Evolutionary conservation across 768 basidiomycete species (phyloP).

Genomic region (Sarcomyxa edulis): DNA sequence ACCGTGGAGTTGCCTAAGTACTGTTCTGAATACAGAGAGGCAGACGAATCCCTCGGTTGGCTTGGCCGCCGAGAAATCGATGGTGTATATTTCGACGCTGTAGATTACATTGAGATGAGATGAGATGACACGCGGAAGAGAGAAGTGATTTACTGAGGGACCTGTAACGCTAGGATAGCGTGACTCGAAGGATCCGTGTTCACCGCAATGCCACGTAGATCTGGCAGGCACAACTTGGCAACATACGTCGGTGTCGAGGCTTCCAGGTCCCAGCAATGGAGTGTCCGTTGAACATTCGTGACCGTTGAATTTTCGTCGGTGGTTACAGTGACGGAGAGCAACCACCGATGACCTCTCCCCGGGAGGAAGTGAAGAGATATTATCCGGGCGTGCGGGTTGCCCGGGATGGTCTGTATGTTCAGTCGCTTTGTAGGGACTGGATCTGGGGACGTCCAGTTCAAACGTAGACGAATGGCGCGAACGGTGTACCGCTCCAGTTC

Average conservation of each 20-base stretch:
- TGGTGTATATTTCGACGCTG: slow-evolving; percentile 38
- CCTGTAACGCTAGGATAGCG: slow-evolving; percentile 36
- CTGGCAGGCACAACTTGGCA: slow-evolving; percentile 30
- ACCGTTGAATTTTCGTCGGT: too few species aligned
- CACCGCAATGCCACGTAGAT: slow-evolving; percentile 38
- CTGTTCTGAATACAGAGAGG: slow-evolving; percentile 22
- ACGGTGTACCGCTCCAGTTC: slow-evolving; percentile 40
- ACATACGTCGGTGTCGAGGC: slow-evolving; percentile 29
- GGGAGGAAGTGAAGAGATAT: slow-evolving; percentile 45
- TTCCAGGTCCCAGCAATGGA: slow-evolving; percentile 57
- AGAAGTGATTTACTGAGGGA: slow-evolving; percentile 28
- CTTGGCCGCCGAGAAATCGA: slow-evolving; percentile 29
- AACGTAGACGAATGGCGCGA: slow-evolving; percentile 35
- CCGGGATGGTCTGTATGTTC: slow-evolving; percentile 17
- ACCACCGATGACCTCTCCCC: slow-evolving; percentile 31
- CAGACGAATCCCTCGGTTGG: slow-evolving; percentile 32
- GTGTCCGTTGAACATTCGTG: slow-evolving; percentile 12
- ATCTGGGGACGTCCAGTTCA: slow-evolving; percentile 41
- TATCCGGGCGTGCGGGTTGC: slow-evolving; percentile 25
- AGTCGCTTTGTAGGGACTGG: slow-evolving; percentile 26
- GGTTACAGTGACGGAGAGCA: slow-evolving; percentile 39
- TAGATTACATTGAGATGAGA: neutral
- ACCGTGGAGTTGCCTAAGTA: slow-evolving; percentile 24
- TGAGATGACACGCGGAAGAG: slow-evolving; percentile 2
- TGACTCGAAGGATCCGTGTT: slow-evolving; percentile 32